Conservation (phyloP, 345 rosid genomes). For the Populus simonii region DNA sequence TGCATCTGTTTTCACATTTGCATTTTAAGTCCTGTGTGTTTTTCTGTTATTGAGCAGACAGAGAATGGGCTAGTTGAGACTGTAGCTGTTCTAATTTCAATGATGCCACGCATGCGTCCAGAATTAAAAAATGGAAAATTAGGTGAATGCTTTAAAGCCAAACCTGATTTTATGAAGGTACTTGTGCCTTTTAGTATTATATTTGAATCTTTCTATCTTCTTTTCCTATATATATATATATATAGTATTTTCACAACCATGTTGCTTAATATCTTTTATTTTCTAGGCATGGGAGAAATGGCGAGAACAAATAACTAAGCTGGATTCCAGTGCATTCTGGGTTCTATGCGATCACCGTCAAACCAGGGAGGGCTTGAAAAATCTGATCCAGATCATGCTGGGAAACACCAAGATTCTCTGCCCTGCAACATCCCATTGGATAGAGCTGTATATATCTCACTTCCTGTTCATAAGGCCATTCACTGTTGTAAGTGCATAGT, state of each 20-base stretch:
- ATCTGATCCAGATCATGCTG: slow-evolving; percentile 81
- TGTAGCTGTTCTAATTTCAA: slow-evolving; percentile 87
- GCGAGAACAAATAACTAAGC: slow-evolving; percentile 79
- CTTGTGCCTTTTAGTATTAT: slow-evolving; percentile 8
- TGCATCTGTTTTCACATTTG: not conserved
- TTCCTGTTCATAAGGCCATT: slow-evolving; percentile 80
- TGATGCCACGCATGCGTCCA: slow-evolving; percentile 88
- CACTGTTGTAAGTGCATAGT: slow-evolving; percentile 50
- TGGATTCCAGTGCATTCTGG: slow-evolving; percentile 87
- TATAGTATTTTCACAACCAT: not conserved
- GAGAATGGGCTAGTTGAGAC: slow-evolving; percentile 96
- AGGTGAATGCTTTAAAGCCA: slow-evolving; percentile 81
- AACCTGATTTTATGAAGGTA: slow-evolving; percentile 95
- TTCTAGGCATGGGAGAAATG: slow-evolving; percentile 91
- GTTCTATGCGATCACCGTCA: slow-evolving; percentile 72
- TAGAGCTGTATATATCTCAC: slow-evolving; percentile 79
- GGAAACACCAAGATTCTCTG: slow-evolving; percentile 61
- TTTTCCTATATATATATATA: not conserved
- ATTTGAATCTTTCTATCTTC: not conserved
- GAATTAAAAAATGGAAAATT: slow-evolving; percentile 57
- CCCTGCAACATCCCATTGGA: slow-evolving; percentile 66
- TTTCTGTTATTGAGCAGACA: slow-evolving; percentile 47
- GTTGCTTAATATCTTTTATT: slow-evolving; percentile 5
- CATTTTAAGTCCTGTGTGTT: slow-evolving; percentile 12
- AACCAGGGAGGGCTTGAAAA: slow-evolving; percentile 87